Percentiles rank a stretch among this genome's conserved stretches.
These are phyloP conservation scores for Beauveria pseudobassiana DNA, from an alignment of 2,329 filamentous ascomycete genomes.

Conservation along the genomic window DNA sequence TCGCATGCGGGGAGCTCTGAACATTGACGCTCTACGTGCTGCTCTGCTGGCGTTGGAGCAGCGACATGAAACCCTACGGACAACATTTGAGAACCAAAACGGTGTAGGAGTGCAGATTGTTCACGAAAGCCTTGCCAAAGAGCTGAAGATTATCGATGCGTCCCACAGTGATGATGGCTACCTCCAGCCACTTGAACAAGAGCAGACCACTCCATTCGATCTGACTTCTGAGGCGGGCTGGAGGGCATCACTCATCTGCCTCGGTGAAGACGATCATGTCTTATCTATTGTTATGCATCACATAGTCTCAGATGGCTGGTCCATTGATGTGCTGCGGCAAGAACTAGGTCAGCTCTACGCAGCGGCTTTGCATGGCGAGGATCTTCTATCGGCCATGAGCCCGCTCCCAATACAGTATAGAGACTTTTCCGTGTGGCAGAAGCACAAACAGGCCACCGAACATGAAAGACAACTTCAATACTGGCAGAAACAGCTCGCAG, in stretches of 20 bases:
- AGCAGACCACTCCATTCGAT: constrained; percentile 19
- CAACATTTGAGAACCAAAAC: constrained; percentile 13
- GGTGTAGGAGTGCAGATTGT: constrained; percentile 12
- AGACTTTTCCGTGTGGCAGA: constrained; percentile 13
- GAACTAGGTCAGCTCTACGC: constrained; percentile 19
- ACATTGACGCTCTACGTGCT: constrained; percentile 10
- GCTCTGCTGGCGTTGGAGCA: constrained; percentile 14
- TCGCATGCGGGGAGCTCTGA: constrained; percentile 12
- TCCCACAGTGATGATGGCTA: neutral
- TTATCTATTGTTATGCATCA: constrained; percentile 23
- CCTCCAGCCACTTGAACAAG: neutral
- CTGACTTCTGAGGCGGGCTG: constrained; percentile 17
- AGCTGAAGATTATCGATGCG: constrained; percentile 1
- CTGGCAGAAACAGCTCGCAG: constrained; percentile 10
- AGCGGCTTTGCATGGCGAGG: constrained; percentile 10
- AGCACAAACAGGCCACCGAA: neutral
- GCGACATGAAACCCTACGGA: constrained; percentile 17
- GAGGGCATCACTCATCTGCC: constrained; percentile 14
- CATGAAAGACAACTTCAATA: constrained; percentile 11
- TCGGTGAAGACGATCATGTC: constrained; percentile 15
- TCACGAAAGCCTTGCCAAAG: neutral
- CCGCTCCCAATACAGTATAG: constrained; percentile 13
- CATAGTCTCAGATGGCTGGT: constrained; percentile 24
- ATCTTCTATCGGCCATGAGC: constrained; percentile 4
- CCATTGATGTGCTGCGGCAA: constrained; percentile 17